These are phyloP conservation scores for Xylaria cubensis DNA, from an alignment of 495 filamentous ascomycete genomes.

Conservation along the genomic window DNA sequence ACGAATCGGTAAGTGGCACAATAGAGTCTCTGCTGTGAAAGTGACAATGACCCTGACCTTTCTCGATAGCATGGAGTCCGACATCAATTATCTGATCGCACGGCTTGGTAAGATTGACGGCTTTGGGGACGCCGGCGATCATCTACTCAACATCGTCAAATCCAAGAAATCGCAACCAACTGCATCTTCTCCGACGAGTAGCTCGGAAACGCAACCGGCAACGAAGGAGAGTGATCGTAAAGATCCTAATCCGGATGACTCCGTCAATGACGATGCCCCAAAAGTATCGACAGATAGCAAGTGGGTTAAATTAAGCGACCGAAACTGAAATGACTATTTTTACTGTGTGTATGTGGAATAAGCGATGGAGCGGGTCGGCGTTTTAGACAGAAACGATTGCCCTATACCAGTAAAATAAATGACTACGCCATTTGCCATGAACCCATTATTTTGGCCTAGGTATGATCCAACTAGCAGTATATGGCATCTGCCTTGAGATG, in stretches of 20 bases:
- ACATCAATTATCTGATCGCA: conserved; percentile 77
- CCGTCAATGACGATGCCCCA: conserved; percentile 7
- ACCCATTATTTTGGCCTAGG: not conserved
- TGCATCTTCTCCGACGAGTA: conserved; percentile 22
- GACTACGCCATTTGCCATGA: conserved; percentile 13
- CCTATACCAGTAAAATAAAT: conserved; percentile 4
- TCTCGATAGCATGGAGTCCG: conserved; percentile 71
- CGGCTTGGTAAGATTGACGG: conserved; percentile 82
- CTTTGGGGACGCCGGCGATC: conserved; percentile 71
- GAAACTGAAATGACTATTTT: conserved; percentile 9
- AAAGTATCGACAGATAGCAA: conserved; percentile 28
- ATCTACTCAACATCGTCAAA: conserved; percentile 70
- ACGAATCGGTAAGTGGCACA: conserved; percentile 69
- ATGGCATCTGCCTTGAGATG: not conserved
- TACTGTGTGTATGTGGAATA: not conserved
- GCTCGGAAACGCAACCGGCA: conserved; percentile 28
- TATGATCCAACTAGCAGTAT: not conserved
- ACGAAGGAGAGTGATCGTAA: conserved; percentile 10
- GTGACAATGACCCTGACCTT: conserved; percentile 10
- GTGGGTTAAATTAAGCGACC: conserved; percentile 26
- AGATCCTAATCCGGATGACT: conserved; percentile 19
- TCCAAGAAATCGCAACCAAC: conserved; percentile 58
- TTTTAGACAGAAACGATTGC: conserved; percentile 14
- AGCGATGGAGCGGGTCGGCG: conserved; percentile 14
- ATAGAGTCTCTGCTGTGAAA: not conserved